phyloP scores from a whole-genome alignment of 495 filamentous ascomycete species.

The Oidiodendron maius region DNA sequence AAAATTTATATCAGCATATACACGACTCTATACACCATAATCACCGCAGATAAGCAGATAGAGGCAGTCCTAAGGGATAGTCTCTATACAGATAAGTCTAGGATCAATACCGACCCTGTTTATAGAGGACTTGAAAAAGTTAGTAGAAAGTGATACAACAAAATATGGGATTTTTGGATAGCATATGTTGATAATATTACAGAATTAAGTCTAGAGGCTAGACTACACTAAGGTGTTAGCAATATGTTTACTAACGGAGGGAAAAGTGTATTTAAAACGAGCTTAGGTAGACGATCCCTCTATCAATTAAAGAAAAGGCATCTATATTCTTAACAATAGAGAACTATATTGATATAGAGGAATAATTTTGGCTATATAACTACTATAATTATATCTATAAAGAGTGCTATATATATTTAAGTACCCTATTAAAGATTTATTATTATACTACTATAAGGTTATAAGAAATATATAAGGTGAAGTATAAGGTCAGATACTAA shows the following conservation, averaged over 20 bases:
- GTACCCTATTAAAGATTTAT: constrained; percentile 5
- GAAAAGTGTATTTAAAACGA: constrained; percentile 12
- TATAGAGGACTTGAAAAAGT: constrained; percentile 13
- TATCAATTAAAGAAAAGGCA: constrained; percentile 12
- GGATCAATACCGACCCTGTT: constrained; percentile 12
- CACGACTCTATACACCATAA: neutral
- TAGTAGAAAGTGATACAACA: constrained; percentile 5
- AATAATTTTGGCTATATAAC: constrained; percentile 9
- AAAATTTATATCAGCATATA: too few relatives aligned
- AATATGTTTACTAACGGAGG: constrained; percentile 12
- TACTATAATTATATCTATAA: constrained; percentile 9
- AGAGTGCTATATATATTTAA: constrained; percentile 2
- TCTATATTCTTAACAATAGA: constrained; percentile 11
- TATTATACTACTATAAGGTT: constrained; percentile 6
- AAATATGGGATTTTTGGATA: constrained; percentile 12
- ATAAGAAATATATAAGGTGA: constrained; percentile 6
- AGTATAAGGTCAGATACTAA: constrained; percentile 9
- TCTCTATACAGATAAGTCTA: constrained; percentile 13
- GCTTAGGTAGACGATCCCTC: constrained; percentile 7
- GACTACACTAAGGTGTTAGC: constrained; percentile 10
- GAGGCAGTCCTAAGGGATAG: constrained; percentile 6
- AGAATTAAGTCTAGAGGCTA: constrained; percentile 8
- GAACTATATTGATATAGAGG: constrained; percentile 12
- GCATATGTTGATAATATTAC: constrained; percentile 7
- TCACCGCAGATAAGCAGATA: neutral